Conservation (phyloP, 2,329 filamentous ascomycete genomes). For the Didymella sp. region DNA sequence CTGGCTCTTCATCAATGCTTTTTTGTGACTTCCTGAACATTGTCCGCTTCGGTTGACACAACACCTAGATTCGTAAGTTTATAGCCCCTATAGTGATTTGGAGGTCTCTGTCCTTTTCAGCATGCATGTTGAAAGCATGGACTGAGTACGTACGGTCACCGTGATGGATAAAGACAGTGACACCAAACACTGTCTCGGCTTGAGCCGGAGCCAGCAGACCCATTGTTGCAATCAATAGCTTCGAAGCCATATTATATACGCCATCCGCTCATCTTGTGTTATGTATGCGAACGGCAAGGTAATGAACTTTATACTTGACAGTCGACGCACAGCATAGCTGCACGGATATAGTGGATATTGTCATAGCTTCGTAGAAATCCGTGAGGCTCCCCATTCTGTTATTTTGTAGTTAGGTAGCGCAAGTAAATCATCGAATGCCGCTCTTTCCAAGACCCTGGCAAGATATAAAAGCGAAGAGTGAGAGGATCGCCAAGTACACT, state of each 20-base stretch:
- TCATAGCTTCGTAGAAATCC: slow-evolving; percentile 52
- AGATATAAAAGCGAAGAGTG: not conserved
- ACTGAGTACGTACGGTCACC: not conserved
- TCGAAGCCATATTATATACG: not conserved
- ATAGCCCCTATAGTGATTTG: slow-evolving; percentile 7
- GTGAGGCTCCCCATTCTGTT: slow-evolving; percentile 53
- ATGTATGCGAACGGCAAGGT: not conserved
- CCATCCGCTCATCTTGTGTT: not conserved
- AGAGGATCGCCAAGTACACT: slow-evolving; percentile 1
- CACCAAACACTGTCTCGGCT: slow-evolving; percentile 3
- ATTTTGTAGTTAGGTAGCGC: not conserved
- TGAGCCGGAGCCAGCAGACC: slow-evolving; percentile 2
- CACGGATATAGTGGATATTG: not conserved
- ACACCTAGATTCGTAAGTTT: slow-evolving; percentile 56
- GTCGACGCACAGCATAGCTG: not conserved
- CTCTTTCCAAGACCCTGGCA: slow-evolving; percentile 12
- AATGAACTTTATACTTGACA: not conserved
- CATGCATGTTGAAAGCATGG: slow-evolving; percentile 27
- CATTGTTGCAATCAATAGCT: not conserved
- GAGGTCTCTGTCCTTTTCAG: not conserved
- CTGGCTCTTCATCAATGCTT: too few relatives aligned
- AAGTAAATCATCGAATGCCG: not conserved
- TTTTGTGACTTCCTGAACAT: too few relatives aligned
- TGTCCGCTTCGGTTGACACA: too few relatives aligned
- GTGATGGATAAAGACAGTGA: not conserved